Conservation (phyloP, 2,329 filamentous ascomycete species). For the Ophiostoma populinum region DNA sequence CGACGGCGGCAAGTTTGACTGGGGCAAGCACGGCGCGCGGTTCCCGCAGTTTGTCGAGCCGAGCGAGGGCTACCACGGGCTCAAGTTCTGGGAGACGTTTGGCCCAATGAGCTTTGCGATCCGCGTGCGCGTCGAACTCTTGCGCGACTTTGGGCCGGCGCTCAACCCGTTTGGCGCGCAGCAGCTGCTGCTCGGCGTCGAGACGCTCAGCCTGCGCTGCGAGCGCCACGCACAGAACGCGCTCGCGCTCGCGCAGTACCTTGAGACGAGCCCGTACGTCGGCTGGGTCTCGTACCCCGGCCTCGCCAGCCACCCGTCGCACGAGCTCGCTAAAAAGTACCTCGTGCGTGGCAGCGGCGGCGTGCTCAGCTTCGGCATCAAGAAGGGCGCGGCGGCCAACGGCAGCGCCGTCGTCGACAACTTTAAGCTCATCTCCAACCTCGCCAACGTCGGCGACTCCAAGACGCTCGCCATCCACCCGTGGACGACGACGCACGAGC, state of each 20-base stretch:
- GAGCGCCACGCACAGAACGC: constrained; percentile 82
- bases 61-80: constrained; percentile 74
- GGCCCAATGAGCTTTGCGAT: constrained; percentile 69
- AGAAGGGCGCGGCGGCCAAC: constrained; percentile 58
- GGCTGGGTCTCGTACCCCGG: constrained; percentile 91
- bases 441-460: constrained; percentile 90
- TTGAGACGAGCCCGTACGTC: constrained; percentile 70
- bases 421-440: constrained; percentile 88
- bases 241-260: constrained; percentile 60
- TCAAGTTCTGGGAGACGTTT: constrained; percentile 91
- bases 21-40: constrained; percentile 64
- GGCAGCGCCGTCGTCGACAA: constrained; percentile 81
- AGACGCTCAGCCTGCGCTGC: constrained; percentile 74
- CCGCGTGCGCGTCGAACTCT: constrained; percentile 72
- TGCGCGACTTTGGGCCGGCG: constrained; percentile 68
- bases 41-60: constrained; percentile 92
- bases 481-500: constrained; percentile 89
- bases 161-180: constrained; percentile 87
- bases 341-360: constrained; percentile 72
- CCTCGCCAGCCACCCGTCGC: constrained; percentile 62
- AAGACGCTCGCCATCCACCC: constrained; percentile 94
- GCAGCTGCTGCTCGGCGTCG: constrained; percentile 73
- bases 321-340: constrained; percentile 73
- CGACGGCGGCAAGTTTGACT: constrained; percentile 85
- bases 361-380: constrained; percentile 84